Evolutionary conservation across 2,329 filamentous ascomycete genomes (phyloP), one percentile per base, ranked within the genome.

Genomic region (Diaporthe sp.): DNA sequence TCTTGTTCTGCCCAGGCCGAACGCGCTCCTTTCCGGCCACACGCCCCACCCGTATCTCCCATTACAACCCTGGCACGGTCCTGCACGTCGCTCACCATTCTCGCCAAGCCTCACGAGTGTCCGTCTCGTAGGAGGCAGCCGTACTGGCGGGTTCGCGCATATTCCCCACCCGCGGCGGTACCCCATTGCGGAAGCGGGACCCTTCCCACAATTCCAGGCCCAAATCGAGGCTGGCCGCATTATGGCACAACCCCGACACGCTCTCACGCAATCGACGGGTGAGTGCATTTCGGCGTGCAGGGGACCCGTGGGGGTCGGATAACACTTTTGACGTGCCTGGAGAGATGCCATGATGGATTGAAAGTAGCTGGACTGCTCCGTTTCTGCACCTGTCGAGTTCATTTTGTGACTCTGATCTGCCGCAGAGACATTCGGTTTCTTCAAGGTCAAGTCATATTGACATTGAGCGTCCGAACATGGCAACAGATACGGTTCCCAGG

Each of bases 251-350:
- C n/a, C 9, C 65, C 65, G 65, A 22, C 34, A 70, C 19, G 46
- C 49, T 70, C 65, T 70, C 65, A 55, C 65, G 65, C 65, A 70
- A 70, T 70, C 65, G 65, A 22, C 31, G 49, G 31, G 65, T 8
- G 49, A 70, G 49, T 42, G 22, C 65, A 70, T 39, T 70, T 70
- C 31, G 46, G 19, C 46, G 15, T 19, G 34, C 65, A 55, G 49
- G 46, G 46, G 10, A 2, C 3, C 49, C 31, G 22, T 17, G 10
- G 28, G 7, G 31, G 31, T 37, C 44, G 31, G 62, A 42, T 42
- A 28, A 19, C 31, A 68, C 46, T 39, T 53, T 39, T 9, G 8
- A 1, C 10, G 4, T 51, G 31, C 22, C 46, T 28, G n/a, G 44
- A 13, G 13, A 22, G 42, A 28, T 55, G 4, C 7, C 15, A 70